phyloP scores from a whole-genome alignment of 331 rosid genomes.

The Phaseolus coccineus region DNA sequence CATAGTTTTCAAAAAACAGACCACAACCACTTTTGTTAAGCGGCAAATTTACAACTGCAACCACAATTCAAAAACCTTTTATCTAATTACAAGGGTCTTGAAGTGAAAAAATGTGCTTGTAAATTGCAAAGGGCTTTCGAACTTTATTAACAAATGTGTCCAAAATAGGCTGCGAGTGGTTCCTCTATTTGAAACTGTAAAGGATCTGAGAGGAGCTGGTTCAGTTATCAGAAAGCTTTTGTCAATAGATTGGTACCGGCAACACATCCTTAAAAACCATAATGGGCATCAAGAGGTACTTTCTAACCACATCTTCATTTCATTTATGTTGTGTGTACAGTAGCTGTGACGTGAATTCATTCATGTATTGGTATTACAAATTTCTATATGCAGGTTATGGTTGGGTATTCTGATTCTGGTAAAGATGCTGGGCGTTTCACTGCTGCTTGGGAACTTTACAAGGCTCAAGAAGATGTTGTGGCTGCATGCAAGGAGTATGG shows the following conservation, averaged over 20 bases:
- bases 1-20: not conserved
- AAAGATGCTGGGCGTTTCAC: slow-evolving; percentile 94
- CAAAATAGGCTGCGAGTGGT: slow-evolving; percentile 75
- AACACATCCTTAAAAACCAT: slow-evolving; percentile 68
- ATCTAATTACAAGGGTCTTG: not conserved
- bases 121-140: not conserved
- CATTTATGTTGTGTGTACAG: not conserved
- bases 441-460: slow-evolving; percentile 94
- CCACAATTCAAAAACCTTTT: not conserved
- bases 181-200: slow-evolving; percentile 91
- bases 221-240: slow-evolving; percentile 68
- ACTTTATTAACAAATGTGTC: slow-evolving; percentile 34
- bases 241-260: slow-evolving; percentile 52
- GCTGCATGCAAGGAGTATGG: slow-evolving; percentile 77
- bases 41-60: not conserved
- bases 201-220: slow-evolving; percentile 85
- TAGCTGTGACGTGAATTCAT: slow-evolving; percentile 23
- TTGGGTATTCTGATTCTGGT: slow-evolving; percentile 91
- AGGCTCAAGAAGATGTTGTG: slow-evolving; percentile 93
- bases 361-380: slow-evolving; percentile 30
- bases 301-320: slow-evolving; percentile 4
- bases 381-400: slow-evolving; percentile 76
- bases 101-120: not conserved
- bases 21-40: not conserved
- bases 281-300: slow-evolving; percentile 89